Evolutionary conservation across 371 early-diverging fungal species (phyloP).

Genomic region (Apophysomyces elegans): DNA sequence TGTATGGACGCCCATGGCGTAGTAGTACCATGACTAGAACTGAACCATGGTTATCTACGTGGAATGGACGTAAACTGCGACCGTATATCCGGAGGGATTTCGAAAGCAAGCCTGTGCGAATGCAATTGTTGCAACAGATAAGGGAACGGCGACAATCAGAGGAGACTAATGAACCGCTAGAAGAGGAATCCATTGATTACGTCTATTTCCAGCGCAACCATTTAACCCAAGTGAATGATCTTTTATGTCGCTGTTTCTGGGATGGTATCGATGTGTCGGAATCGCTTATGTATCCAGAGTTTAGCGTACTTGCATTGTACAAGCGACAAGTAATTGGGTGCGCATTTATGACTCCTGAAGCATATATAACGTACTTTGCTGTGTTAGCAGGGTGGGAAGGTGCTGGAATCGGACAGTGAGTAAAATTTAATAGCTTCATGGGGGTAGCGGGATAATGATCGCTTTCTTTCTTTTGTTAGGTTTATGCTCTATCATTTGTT

Average conservation of each 20-base stretch:
- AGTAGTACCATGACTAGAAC: slow-evolving; percentile 60
- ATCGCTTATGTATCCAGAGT: slow-evolving; percentile 84
- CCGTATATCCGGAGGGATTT: slow-evolving; percentile 78
- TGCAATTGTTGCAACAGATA: slow-evolving; percentile 56
- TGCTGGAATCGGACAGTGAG: slow-evolving; percentile 82
- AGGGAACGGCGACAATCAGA: slow-evolving; percentile 17
- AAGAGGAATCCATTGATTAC: slow-evolving; percentile 75
- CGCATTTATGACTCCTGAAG: slow-evolving; percentile 93
- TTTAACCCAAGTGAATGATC: slow-evolving; percentile 76
- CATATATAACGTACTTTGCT: slow-evolving; percentile 90
- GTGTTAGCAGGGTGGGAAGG: slow-evolving; percentile 88
- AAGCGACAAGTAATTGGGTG: slow-evolving; percentile 82
- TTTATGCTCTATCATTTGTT: slow-evolving; percentile 89
- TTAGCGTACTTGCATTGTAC: slow-evolving; percentile 86
- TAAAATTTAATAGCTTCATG: slow-evolving; percentile 7
- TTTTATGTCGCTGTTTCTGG: slow-evolving; percentile 88
- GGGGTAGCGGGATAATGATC: not conserved
- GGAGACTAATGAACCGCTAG: slow-evolving; percentile 24
- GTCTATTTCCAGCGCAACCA: slow-evolving; percentile 79
- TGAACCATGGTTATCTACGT: slow-evolving; percentile 61
- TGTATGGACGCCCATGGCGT: slow-evolving; percentile 67
- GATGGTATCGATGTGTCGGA: slow-evolving; percentile 93
- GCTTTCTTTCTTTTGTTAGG: slow-evolving; percentile 26
- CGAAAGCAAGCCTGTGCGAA: slow-evolving; percentile 49
- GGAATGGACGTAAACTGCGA: slow-evolving; percentile 66